These are phyloP conservation scores for Pseudogymnoascus sp. DNA, from an alignment of 2,329 filamentous ascomycete genomes.

Conservation along the genomic window DNA sequence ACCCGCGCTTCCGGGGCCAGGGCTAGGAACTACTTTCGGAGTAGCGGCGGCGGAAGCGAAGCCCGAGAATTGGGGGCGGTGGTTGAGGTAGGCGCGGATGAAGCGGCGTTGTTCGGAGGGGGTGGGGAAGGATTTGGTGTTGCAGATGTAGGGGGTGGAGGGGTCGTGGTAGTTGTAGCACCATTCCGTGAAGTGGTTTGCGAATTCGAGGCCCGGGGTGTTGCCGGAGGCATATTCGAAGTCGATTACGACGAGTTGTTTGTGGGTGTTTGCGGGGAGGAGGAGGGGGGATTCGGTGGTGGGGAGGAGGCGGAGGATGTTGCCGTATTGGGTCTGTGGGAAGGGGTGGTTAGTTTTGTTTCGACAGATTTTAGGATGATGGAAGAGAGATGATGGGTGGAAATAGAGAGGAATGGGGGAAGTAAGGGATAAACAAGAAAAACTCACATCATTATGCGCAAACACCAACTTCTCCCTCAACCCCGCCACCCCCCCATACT, in stretches of 20 bases:
- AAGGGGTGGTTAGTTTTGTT: conserved; percentile 11
- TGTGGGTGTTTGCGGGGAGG: conserved; percentile 85
- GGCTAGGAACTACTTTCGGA: conserved; percentile 17
- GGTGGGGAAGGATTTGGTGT: conserved; percentile 62
- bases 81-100: conserved; percentile 76
- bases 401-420: conserved; percentile 15
- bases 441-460: conserved; percentile 88
- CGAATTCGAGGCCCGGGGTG: conserved; percentile 78
- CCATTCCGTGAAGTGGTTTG: conserved; percentile 98
- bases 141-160: conserved; percentile 55
- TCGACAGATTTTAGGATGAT: too few species aligned
- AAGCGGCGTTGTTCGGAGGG: conserved; percentile 76
- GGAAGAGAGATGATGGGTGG: background rate
- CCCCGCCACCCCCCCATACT: conserved; percentile 57
- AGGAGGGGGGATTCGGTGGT: conserved; percentile 73
- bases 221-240: conserved; percentile 97
- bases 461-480: conserved; percentile 76
- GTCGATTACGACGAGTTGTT: conserved; percentile 93
- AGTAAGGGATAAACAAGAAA: background rate
- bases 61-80: conserved; percentile 59
- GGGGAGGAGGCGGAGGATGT: conserved; percentile 69
- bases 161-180: conserved; percentile 92
- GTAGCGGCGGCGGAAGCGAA: conserved; percentile 31
- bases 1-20: conserved; percentile 13
- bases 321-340: conserved; percentile 90